These are phyloP conservation scores for Talaromyces verruculosus DNA, from an alignment of 2,329 filamentous ascomycete species.

Conservation along the genomic window DNA sequence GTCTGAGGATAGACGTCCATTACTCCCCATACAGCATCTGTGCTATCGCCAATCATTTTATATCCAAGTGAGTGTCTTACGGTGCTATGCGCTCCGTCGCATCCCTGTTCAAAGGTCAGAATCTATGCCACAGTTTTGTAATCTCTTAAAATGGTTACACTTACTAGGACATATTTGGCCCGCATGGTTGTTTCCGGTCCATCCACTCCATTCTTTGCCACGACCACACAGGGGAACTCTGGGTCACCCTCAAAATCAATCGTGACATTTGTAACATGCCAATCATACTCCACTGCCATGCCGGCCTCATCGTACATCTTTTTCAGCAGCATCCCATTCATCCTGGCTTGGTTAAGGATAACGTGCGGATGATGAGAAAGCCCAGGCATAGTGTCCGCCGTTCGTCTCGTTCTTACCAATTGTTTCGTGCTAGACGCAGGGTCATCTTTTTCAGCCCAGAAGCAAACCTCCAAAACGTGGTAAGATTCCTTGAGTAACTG, in stretches of 20 bases:
- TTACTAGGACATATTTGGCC: conserved; percentile 55
- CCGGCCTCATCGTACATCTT: conserved; percentile 48
- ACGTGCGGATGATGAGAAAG: conserved; percentile 58
- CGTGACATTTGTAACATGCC: conserved; percentile 38
- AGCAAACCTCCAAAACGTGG: conserved; percentile 17
- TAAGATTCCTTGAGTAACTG: conserved; percentile 50
- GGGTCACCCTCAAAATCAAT: conserved; percentile 34
- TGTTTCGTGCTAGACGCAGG: conserved; percentile 28
- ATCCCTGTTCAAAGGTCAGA: conserved; percentile 35
- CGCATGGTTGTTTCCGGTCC: conserved; percentile 38
- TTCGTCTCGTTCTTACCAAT: conserved; percentile 48
- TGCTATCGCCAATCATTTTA: conserved; percentile 56
- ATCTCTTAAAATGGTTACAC: conserved; percentile 23
- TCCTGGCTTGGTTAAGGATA: conserved; percentile 57
- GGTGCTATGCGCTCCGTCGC: conserved; percentile 68
- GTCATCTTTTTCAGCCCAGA: conserved; percentile 19
- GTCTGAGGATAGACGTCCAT: conserved; percentile 55
- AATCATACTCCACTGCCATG: conserved; percentile 56
- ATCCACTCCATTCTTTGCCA: conserved; percentile 43
- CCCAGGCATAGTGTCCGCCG: conserved; percentile 56
- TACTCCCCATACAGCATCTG: conserved; percentile 44
- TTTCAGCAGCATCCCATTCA: conserved; percentile 56
- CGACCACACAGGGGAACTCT: conserved; percentile 49
- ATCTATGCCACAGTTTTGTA: not conserved
- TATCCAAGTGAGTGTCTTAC: conserved; percentile 59